phyloP scores from a whole-genome alignment of 768 basidiomycete genomes.

The Amanita brunnescens region DNA sequence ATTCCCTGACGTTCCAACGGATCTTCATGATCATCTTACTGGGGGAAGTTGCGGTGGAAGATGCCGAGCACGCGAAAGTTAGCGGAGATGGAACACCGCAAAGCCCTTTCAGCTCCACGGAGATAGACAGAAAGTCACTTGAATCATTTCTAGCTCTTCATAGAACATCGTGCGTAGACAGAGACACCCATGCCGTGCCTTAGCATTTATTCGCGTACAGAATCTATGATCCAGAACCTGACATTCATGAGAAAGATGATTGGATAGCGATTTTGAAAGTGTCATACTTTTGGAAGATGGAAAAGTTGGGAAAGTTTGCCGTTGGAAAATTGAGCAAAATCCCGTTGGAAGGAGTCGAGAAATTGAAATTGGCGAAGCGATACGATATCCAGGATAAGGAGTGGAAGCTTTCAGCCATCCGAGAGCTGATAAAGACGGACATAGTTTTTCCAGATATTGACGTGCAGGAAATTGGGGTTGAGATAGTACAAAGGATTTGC shows the following conservation, averaged over 20 bases:
- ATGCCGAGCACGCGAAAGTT: not conserved
- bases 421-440: slow-evolving; percentile 15
- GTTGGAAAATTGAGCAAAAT: not conserved
- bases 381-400: slow-evolving; percentile 1
- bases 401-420: slow-evolving; percentile 26
- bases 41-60: not conserved
- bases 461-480: slow-evolving; percentile 19
- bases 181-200: not conserved
- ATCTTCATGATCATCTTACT: not conserved
- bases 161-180: not conserved
- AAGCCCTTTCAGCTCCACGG: not conserved
- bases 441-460: slow-evolving; percentile 19
- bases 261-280: slow-evolving; percentile 11
- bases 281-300: slow-evolving; percentile 11
- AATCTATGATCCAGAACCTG: not conserved
- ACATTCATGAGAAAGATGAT: slow-evolving; percentile 2
- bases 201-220: not conserved
- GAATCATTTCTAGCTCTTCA: not conserved
- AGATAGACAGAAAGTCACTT: not conserved
- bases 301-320: not conserved
- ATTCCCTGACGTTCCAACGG: not conserved
- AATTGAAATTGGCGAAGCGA: slow-evolving; percentile 1
- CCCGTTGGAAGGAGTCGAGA: not conserved
- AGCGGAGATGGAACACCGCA: not conserved
- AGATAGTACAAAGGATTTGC: slow-evolving; percentile 16